phyloP scores from a whole-genome alignment of 179 eudicot species.

The Beta lomatogona region DNA sequence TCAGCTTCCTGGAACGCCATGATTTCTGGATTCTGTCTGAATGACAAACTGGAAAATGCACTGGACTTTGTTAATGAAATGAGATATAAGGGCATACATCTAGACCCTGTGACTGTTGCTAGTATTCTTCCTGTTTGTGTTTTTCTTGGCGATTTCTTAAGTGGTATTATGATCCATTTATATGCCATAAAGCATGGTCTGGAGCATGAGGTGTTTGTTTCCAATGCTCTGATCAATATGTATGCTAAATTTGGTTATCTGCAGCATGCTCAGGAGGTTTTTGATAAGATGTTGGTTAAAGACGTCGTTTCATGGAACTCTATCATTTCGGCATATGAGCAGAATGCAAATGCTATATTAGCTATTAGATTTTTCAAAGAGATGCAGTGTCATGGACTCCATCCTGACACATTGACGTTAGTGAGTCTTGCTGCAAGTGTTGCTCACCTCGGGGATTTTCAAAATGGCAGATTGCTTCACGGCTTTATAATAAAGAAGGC shows the following conservation, averaged over 20 bases:
- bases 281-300: slow-evolving; percentile 38
- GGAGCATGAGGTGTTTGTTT: slow-evolving; percentile 48
- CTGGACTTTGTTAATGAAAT: slow-evolving; percentile 37
- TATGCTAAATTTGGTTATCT: slow-evolving; percentile 47
- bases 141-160: slow-evolving; percentile 33
- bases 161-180: slow-evolving; percentile 45
- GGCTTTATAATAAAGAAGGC: slow-evolving; percentile 43
- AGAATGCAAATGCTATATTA: slow-evolving; percentile 32
- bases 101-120: slow-evolving; percentile 54
- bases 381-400: slow-evolving; percentile 38
- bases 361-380: slow-evolving; percentile 36
- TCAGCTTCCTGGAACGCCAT: slow-evolving; percentile 55
- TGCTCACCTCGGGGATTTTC: slow-evolving; percentile 42
- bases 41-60: slow-evolving; percentile 41
- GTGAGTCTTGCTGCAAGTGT: slow-evolving; percentile 50
- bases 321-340: slow-evolving; percentile 49
- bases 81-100: slow-evolving; percentile 37
- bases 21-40: slow-evolving; percentile 52
- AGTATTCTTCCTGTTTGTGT: slow-evolving; percentile 55
- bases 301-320: slow-evolving; percentile 58
- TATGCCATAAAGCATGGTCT: slow-evolving; percentile 53
- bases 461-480: slow-evolving; percentile 43
- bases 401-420: slow-evolving; percentile 49
- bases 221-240: slow-evolving; percentile 57
- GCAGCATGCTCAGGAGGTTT: slow-evolving; percentile 38